Conservation (phyloP, 176 grass and related monocot genomes). For the Bothriochloa decipiens region DNA sequence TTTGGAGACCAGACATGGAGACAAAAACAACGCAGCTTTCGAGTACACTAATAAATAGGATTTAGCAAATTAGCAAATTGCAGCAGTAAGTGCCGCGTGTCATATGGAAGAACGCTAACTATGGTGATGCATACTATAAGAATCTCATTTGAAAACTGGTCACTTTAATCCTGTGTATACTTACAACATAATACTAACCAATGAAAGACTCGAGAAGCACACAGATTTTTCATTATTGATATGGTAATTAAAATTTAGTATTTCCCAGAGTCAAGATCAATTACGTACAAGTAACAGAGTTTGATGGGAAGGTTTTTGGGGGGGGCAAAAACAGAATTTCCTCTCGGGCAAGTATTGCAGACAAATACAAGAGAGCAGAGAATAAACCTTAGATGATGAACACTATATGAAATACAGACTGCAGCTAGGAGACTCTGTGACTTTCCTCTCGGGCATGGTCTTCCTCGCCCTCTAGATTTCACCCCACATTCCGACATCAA, state of each 20-base stretch:
- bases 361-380: not conserved
- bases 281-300: not conserved
- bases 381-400: not conserved
- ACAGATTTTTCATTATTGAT: not conserved
- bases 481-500: conserved; percentile 37
- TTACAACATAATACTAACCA: too few relatives aligned
- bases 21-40: conserved; percentile 47
- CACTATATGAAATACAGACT: conserved; percentile 18
- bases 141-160: not conserved
- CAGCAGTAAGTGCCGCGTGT: conserved; percentile 36
- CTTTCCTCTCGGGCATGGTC: conserved; percentile 46
- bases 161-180: not conserved
- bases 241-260: too few relatives aligned
- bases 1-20: conserved; percentile 26
- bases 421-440: conserved; percentile 38
- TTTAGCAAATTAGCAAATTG: conserved; percentile 6
- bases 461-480: conserved; percentile 55
- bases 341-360: too few relatives aligned
- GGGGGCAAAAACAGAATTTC: too few relatives aligned
- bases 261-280: not conserved
- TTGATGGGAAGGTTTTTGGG: too few relatives aligned
- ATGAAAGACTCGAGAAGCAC: not conserved
- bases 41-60: too few relatives aligned
- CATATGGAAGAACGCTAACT: not conserved
- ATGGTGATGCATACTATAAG: not conserved